Evolutionary conservation across 176 grass and related monocot genomes (phyloP).

Genomic region (Hordeum marinum): DNA sequence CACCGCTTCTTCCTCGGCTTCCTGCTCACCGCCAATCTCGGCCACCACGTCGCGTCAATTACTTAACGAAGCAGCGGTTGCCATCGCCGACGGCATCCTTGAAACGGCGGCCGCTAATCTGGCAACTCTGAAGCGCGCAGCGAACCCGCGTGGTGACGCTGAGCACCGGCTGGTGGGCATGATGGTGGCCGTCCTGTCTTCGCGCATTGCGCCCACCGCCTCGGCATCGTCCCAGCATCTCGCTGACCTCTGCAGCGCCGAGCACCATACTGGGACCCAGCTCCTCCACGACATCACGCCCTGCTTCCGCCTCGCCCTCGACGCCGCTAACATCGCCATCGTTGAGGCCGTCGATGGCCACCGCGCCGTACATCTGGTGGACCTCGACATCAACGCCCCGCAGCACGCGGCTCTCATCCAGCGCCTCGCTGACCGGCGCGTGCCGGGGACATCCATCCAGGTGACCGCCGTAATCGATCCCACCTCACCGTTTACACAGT

Average conservation of each 20-base stretch:
- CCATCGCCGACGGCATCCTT: slow-evolving; percentile 61
- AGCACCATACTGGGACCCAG: slow-evolving; percentile 48
- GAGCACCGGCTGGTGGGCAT: slow-evolving; percentile 77
- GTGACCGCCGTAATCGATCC: slow-evolving; percentile 78
- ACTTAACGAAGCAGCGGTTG: slow-evolving; percentile 49
- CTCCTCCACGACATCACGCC: slow-evolving; percentile 60
- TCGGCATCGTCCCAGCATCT: slow-evolving; percentile 11
- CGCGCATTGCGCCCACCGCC: slow-evolving; percentile 42
- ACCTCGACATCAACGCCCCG: slow-evolving; percentile 64
- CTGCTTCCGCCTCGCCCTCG: slow-evolving; percentile 72
- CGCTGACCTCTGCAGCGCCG: slow-evolving; percentile 42
- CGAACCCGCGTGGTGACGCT: slow-evolving; percentile 43
- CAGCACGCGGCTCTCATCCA: slow-evolving; percentile 71
- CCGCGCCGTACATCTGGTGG: slow-evolving; percentile 60
- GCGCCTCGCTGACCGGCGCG: slow-evolving; percentile 46
- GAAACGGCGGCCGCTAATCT: slow-evolving; percentile 51
- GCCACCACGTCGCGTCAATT: slow-evolving; percentile 47
- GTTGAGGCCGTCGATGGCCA: slow-evolving; percentile 39
- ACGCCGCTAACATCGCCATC: slow-evolving; percentile 70
- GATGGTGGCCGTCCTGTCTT: slow-evolving; percentile 55
- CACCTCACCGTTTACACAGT: slow-evolving; percentile 50
- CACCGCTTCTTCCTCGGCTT: slow-evolving; percentile 69
- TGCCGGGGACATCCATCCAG: slow-evolving; percentile 30
- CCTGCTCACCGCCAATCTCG: slow-evolving; percentile 61
- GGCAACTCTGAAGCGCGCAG: slow-evolving; percentile 36